Base-by-base conservation (phyloP, 495 filamentous ascomycete species). In the Viridothelium virens region DNA sequence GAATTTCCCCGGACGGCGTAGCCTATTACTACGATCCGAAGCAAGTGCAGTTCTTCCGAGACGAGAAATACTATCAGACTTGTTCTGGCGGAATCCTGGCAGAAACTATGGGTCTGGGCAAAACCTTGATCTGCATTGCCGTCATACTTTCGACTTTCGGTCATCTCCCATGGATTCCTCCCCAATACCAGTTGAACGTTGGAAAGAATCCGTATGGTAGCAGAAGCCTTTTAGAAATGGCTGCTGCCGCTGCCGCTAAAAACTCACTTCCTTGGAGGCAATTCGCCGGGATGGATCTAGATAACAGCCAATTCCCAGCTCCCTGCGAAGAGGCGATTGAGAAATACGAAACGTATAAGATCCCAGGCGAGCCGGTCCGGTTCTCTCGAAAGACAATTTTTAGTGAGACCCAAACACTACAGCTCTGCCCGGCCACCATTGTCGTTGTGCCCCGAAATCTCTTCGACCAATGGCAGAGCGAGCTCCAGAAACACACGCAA, bases 41-140 rank as follows among this genome's bases (percentile, higher is more conserved):
- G 41, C 81, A 84, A 18, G 85, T 84, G 0, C 75, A 78, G 2
- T 79, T 89, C 65, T 70, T 91, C 2, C 76, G 80, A 44, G 80
- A 88, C 18, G 87, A 89, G 37, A 78, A 80, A 9, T 81, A 83
- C 64, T 96, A 94, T 71, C 91, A 93, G 16, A 84, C 86, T 63
- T 83, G 87, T 31, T 81, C 81, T 66, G 93, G 93, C 62, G 93
- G 92, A 0, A 90, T 92, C 37, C 76, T 90, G 25, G 88, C 87
- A 2, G 86, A 88, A 71, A 94, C 83, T 56, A 89, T 90, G 86
- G 84, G 85, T 11, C 81, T 85, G 4, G 92, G 93, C 0, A 97
- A 97, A 78, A 97, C 93, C 0, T 75, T 96, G 37, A 95, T 97
- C 10, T 91, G 89, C 65, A 78, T 97, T 18, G 83, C 92, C 38